These are phyloP conservation scores for Blastobotrys parvus DNA, from an alignment of 805 yeast species.

Conservation along the genomic window DNA sequence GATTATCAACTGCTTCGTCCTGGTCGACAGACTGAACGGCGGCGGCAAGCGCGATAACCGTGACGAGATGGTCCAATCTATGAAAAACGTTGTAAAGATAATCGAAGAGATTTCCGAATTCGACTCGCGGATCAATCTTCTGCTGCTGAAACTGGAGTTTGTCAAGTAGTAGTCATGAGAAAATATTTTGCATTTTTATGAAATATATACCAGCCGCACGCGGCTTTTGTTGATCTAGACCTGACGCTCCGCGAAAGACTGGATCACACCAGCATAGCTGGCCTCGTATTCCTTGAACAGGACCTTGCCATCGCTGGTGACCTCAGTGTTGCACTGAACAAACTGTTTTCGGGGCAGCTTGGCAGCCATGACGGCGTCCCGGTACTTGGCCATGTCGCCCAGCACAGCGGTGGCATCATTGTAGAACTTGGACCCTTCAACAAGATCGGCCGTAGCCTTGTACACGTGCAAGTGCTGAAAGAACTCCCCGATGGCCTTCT, in stretches of 20 bases:
- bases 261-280: constrained; percentile 65
- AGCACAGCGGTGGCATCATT: constrained; percentile 53
- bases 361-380: constrained; percentile 60
- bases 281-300: constrained; percentile 67
- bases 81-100: neutral
- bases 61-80: neutral
- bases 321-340: constrained; percentile 69
- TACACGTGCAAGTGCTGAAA: constrained; percentile 65
- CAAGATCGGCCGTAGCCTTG: constrained; percentile 70
- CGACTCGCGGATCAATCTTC: neutral
- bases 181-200: too few relatives aligned
- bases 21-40: neutral
- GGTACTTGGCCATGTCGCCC: constrained; percentile 51
- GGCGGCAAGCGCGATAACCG: too few relatives aligned
- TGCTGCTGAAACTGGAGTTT: constrained; percentile 1
- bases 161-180: neutral
- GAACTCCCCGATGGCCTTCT: constrained; percentile 62
- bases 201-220: neutral
- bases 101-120: neutral
- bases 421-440: constrained; percentile 55
- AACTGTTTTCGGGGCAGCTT: constrained; percentile 79
- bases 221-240: too few relatives aligned
- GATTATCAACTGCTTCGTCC: neutral
- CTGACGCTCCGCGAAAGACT: constrained; percentile 62
- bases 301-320: constrained; percentile 36